phyloP scores from a whole-genome alignment of 2,329 filamentous ascomycete genomes.

The Akanthomyces muscarius region DNA sequence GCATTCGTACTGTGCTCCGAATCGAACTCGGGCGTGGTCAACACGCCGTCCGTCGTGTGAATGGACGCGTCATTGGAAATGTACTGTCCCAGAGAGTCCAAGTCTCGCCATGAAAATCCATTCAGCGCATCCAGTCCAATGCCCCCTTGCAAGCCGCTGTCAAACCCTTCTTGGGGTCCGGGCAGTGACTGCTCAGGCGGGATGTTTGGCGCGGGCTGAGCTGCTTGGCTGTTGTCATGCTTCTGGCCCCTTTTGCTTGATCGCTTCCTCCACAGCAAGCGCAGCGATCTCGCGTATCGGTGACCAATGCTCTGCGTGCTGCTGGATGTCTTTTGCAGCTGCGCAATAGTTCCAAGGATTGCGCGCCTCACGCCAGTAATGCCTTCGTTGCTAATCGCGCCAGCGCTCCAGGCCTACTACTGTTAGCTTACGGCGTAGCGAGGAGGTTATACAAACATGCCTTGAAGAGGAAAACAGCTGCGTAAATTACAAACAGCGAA shows the following conservation, averaged over 20 bases:
- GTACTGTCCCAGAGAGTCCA: constrained; percentile 57
- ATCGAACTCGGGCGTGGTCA: constrained; percentile 26
- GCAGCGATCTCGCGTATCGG: constrained; percentile 57
- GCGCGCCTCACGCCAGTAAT: constrained; percentile 53
- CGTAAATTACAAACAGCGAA: constrained; percentile 60
- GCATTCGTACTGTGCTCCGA: constrained; percentile 24
- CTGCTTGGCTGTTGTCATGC: constrained; percentile 18
- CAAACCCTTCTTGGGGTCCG: constrained; percentile 16
- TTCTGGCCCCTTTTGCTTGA: constrained; percentile 19
- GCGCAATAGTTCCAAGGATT: constrained; percentile 54
- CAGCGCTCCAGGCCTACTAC: constrained; percentile 50
- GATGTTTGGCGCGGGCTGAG: constrained; percentile 26
- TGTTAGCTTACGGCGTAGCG: not conserved
- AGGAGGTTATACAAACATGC: constrained; percentile 28
- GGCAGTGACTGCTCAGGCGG: constrained; percentile 24
- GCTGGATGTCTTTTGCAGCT: constrained; percentile 54
- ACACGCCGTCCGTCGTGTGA: constrained; percentile 24
- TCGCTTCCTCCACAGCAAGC: constrained; percentile 53
- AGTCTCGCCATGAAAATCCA: constrained; percentile 59
- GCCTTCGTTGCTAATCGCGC: constrained; percentile 52
- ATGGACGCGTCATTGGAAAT: constrained; percentile 28
- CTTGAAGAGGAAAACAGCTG: constrained; percentile 63
- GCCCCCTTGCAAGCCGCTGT: constrained; percentile 23
- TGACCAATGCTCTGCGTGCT: constrained; percentile 57
- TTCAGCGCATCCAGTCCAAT: constrained; percentile 44